Evolutionary conservation across 2,329 filamentous ascomycete genomes (phyloP).

Genomic region (Claviceps sp.): DNA sequence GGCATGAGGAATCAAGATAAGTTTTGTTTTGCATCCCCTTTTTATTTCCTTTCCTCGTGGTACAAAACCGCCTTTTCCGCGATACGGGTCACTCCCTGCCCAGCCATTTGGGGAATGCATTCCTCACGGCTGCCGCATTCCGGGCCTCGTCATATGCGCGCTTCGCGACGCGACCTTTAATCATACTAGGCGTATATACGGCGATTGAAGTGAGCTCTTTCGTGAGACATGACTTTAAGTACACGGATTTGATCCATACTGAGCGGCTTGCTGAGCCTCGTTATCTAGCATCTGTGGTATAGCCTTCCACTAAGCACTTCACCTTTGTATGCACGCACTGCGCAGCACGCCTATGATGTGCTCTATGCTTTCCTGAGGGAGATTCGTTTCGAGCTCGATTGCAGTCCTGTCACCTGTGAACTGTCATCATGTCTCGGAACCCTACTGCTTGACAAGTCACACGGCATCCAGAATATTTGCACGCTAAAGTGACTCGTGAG

Average conservation of each 20-base stretch:
- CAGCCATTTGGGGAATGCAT: not conserved
- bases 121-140: constrained; percentile 1
- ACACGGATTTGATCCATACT: not conserved
- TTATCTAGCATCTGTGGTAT: not conserved
- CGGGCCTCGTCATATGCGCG: not conserved
- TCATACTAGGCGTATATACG: not conserved
- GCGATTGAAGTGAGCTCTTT: not conserved
- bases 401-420: not conserved
- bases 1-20: not conserved
- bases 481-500: not conserved
- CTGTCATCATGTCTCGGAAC: not conserved
- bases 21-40: not conserved
- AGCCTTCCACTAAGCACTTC: not conserved
- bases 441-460: not conserved
- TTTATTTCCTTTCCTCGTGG: not conserved
- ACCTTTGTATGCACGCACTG: not conserved
- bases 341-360: not conserved
- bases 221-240: not conserved
- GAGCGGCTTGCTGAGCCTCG: not conserved
- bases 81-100: not conserved
- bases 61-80: not conserved
- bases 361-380: not conserved
- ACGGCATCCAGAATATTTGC: not conserved
- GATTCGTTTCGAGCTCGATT: too few species aligned
- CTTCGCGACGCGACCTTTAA: not conserved